Base-by-base conservation (phyloP, 2,329 filamentous ascomycete genomes). In the Colletotrichum magnum region DNA sequence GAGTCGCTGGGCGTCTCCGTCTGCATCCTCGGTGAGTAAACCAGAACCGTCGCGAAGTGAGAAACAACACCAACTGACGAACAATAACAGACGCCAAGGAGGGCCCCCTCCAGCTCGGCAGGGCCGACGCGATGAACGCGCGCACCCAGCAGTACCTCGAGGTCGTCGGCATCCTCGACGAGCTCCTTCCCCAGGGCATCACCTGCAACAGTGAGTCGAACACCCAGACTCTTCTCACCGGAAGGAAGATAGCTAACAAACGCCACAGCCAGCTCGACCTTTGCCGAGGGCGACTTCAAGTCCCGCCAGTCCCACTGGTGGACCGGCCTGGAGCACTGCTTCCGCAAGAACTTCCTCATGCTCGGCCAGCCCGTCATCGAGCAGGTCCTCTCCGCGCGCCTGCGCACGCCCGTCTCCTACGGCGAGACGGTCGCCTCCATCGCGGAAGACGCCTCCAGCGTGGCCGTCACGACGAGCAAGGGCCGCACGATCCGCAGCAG, bases 341-440 rank as follows among this genome's bases (percentile, higher is more conserved):
- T 81, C 24, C 83, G 84, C 73, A 84, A 81, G 70, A 85, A 85
- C 70, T 85, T 86, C 24, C 77, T 86, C 52, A 86, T 86, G 84
- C 81, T 86, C 58, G 84, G 84, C 5, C 84, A 86, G 69, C 81
- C 84, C 0, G 80, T 81, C 10, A 78, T 86, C 0, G 84, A 86
- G 71, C 73, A 75, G 5, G 74, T 79, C 0, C 75, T 86, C n/a
- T 72, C 75, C n/a, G 70, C 69, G 1, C 75, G 77, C 7, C 76
- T 86, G 0, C 75, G 76, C 0, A 72, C 75, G 0, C 63, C 70
- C 0, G 75, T 85, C 5, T 73, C 76, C 54, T 84, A 84, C 66
- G 73, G 75, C 16, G 81, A 84, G 50, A 76, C 76, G 2, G 82
- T 82, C 3, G 70, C 72, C 0, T 75, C 71, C 2, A 76, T 81